phyloP scores from a whole-genome alignment of 2,329 filamentous ascomycete genomes.

The Talaromyces sp. region DNA sequence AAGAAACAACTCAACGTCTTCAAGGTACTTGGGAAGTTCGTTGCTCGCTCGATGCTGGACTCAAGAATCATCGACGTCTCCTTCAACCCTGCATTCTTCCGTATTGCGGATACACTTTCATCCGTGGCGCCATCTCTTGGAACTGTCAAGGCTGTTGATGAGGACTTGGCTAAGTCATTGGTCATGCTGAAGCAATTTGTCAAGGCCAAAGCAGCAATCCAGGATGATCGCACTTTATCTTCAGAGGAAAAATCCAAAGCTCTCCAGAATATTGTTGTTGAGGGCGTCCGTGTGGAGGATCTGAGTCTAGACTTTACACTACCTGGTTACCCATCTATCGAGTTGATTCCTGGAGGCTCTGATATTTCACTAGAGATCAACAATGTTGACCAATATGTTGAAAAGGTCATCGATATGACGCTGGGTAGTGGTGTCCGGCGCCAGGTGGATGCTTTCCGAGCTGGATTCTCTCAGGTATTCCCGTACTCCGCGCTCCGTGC shows the following conservation, averaged over 20 bases:
- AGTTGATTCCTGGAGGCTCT: slow-evolving; percentile 74
- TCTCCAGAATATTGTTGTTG: slow-evolving; percentile 70
- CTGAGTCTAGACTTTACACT: slow-evolving; percentile 92
- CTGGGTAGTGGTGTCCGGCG: slow-evolving; percentile 82
- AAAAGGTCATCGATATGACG: slow-evolving; percentile 88
- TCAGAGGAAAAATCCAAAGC: slow-evolving; percentile 71
- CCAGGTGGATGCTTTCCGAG: slow-evolving; percentile 88
- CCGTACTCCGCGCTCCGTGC: slow-evolving; percentile 88
- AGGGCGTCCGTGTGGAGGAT: slow-evolving; percentile 80
- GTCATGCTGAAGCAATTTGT: slow-evolving; percentile 86
- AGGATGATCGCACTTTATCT: slow-evolving; percentile 68
- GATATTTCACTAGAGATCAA: slow-evolving; percentile 79
- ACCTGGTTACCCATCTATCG: slow-evolving; percentile 85
- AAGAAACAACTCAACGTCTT: slow-evolving; percentile 86
- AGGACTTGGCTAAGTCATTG: slow-evolving; percentile 80
- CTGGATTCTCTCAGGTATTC: slow-evolving; percentile 94
- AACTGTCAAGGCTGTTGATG: slow-evolving; percentile 85
- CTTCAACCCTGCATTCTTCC: slow-evolving; percentile 97
- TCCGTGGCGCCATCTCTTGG: slow-evolving; percentile 81
- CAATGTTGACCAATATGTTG: slow-evolving; percentile 87
- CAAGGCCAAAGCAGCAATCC: slow-evolving; percentile 77
- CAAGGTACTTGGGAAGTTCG: slow-evolving; percentile 93
- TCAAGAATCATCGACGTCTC: slow-evolving; percentile 97
- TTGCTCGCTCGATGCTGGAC: slow-evolving; percentile 96
- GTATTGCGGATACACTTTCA: slow-evolving; percentile 72